A percentile compares a stretch with the other conserved stretches of the same genome.
phyloP scores from a whole-genome alignment of 2,329 filamentous ascomycete genomes.

The Aspergillus intermedius region DNA sequence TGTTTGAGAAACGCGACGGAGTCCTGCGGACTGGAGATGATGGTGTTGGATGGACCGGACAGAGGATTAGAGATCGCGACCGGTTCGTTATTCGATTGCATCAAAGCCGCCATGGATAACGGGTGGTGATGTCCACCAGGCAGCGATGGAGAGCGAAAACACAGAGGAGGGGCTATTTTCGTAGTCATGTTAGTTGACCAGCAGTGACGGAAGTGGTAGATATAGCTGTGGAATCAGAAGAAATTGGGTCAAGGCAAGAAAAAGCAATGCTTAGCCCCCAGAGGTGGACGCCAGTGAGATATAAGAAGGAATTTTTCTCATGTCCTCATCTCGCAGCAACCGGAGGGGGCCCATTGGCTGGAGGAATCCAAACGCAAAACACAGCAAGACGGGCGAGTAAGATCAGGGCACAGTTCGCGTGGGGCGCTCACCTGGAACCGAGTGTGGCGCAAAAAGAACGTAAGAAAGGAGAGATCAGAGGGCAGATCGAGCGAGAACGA shows the following conservation, averaged over 20 bases:
- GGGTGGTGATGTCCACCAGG: constrained; percentile 24
- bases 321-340: background rate
- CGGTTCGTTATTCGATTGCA: constrained; percentile 37
- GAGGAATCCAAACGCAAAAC: constrained; percentile 12
- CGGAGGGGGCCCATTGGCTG: constrained; percentile 2
- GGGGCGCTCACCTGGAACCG: constrained; percentile 33
- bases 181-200: constrained; percentile 30
- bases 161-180: constrained; percentile 23
- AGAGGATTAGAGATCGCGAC: constrained; percentile 32
- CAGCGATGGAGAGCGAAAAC: constrained; percentile 25
- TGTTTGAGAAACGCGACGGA: constrained; percentile 30
- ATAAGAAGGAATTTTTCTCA: constrained; percentile 2
- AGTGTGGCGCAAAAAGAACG: constrained; percentile 38
- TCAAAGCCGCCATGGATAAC: constrained; percentile 39
- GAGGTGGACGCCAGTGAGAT: background rate
- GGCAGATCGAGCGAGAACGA: background rate
- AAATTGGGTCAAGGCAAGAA: background rate
- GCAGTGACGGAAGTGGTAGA: constrained; percentile 3
- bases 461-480: background rate
- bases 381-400: constrained; percentile 3
- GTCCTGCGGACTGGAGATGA: constrained; percentile 25
- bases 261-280: background rate
- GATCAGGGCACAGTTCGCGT: constrained; percentile 23
- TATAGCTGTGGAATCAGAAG: constrained; percentile 1
- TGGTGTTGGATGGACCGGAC: constrained; percentile 20